Evolutionary conservation across 176 grass and related monocot genomes (phyloP), one percentile per base, ranked within the genome.

Genomic region (Triticum timopheevii): DNA sequence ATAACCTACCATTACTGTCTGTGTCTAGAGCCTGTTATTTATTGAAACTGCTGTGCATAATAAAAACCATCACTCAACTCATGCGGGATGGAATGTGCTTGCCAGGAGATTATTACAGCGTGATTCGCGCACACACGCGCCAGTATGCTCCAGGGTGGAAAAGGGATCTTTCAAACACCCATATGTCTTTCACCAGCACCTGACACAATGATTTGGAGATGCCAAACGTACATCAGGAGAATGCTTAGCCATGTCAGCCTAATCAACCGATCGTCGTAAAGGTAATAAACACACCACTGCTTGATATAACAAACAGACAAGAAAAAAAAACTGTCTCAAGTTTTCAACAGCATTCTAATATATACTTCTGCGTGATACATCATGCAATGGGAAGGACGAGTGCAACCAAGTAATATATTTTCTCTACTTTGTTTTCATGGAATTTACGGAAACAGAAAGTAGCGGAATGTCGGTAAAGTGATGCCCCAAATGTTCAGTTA

Each of bases 131-230:
- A 47, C 96, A 95, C 25, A 95, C 86, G 17, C 93, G 93, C 96
- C 93, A 98, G 39, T 94, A 88, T 74, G 93, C 93, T 65, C 88
- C 90, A 36, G 86, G 81, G 65, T 98, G 93, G 82, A 95, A 98
- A 69, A 98, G 88, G 76, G 96, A 98, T 84, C 86, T 90, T 82
- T 98, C 96, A 78, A 98, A 89, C 42, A 98, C 90, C 88, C 93
- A 94, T 68, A 94, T 92, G 35, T 98, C 88, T 74, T 93, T 92
- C 78, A 95, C 91, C 61, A 95, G 91, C 77, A 94, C 90, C 92
- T 98, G 36, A 78, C 45, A 88, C 17, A 86, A 44, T 86, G 73
- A 78, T 28, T 78, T 79, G 56, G 34, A 81, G 23, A 77, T 11
- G 45, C 8, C 5, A 24, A 84, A 30, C 69, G 70, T 17, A 15